A percentile compares a stretch with the other conserved stretches of the same genome.
These are phyloP conservation scores for Coniophora puteana DNA, from an alignment of 1,284 basidiomycete genomes.

Conservation along the genomic window DNA sequence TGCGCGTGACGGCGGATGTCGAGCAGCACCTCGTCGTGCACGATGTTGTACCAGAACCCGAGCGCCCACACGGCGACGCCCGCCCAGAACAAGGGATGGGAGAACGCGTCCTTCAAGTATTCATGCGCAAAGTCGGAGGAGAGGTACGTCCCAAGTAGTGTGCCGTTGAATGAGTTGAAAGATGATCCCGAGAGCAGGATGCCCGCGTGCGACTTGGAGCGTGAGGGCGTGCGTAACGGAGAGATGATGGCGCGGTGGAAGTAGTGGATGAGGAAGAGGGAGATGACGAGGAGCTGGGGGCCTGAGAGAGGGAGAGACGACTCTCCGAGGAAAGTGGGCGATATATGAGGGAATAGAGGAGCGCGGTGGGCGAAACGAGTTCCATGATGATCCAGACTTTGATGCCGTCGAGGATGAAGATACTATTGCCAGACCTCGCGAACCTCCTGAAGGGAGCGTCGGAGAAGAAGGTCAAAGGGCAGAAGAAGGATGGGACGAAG, in stretches of 20 bases:
- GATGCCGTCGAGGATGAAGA: constrained; percentile 56
- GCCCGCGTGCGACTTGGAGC: constrained; percentile 72
- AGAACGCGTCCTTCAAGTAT: constrained; percentile 34
- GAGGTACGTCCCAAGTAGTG: constrained; percentile 67
- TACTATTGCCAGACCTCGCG: constrained; percentile 39
- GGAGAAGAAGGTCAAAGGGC: constrained; percentile 36
- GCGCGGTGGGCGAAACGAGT: constrained; percentile 64
- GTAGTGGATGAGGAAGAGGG: constrained; percentile 77
- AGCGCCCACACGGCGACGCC: constrained; percentile 65
- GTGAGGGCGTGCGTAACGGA: constrained; percentile 78
- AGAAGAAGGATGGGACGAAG: constrained; percentile 13
- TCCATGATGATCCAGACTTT: constrained; percentile 86
- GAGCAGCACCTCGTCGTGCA: constrained; percentile 89
- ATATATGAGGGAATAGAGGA: constrained; percentile 47
- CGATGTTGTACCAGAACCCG: constrained; percentile 78
- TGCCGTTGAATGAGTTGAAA: constrained; percentile 78
- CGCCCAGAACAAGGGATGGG: constrained; percentile 50
- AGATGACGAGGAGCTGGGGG: constrained; percentile 53
- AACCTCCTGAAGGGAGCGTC: constrained; percentile 83
- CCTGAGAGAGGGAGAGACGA: constrained; percentile 29
- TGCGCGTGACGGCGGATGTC: constrained; percentile 55
- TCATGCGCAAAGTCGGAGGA: constrained; percentile 46
- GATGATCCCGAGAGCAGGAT: constrained; percentile 55
- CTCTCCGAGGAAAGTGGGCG: constrained; percentile 36
- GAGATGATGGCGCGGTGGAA: constrained; percentile 79